These are phyloP conservation scores for Cystobasidiaceae sp. DNA, from an alignment of 1,284 basidiomycete species.

Conservation along the genomic window DNA sequence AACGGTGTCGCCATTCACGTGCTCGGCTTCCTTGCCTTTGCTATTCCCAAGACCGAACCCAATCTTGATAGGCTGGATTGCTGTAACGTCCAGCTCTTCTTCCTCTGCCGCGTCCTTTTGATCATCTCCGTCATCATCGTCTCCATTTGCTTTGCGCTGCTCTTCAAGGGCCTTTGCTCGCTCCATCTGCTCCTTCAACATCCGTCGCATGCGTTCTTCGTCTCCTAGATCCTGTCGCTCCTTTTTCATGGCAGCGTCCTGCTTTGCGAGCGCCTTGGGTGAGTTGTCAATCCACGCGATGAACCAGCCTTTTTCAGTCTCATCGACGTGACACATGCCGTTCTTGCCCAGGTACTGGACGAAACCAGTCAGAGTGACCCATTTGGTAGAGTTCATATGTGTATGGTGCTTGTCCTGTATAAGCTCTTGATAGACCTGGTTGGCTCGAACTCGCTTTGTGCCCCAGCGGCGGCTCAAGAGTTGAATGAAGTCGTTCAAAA, in stretches of 20 bases:
- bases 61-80: constrained; percentile 69
- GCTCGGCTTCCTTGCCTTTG: constrained; percentile 39
- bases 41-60: constrained; percentile 55
- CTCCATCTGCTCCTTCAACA: constrained; percentile 91
- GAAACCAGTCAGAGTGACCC: constrained; percentile 95
- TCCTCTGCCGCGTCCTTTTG: constrained; percentile 36
- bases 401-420: constrained; percentile 91
- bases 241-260: constrained; percentile 86
- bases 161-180: constrained; percentile 56
- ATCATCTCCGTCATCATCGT: background rate
- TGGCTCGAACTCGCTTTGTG: constrained; percentile 87
- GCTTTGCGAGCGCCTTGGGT: constrained; percentile 74
- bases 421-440: constrained; percentile 96
- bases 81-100: constrained; percentile 53
- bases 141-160: constrained; percentile 46
- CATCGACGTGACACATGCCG: constrained; percentile 87
- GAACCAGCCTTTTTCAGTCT: constrained; percentile 97
- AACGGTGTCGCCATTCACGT: constrained; percentile 40
- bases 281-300: constrained; percentile 95
- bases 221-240: constrained; percentile 86
- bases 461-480: constrained; percentile 84
- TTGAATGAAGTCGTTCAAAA: constrained; percentile 86
- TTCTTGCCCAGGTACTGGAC: constrained; percentile 80
- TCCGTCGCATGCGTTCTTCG: constrained; percentile 83
- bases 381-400: constrained; percentile 98